These are phyloP conservation scores for Mycena floridula DNA, from an alignment of 768 basidiomycete genomes.

Conservation along the genomic window DNA sequence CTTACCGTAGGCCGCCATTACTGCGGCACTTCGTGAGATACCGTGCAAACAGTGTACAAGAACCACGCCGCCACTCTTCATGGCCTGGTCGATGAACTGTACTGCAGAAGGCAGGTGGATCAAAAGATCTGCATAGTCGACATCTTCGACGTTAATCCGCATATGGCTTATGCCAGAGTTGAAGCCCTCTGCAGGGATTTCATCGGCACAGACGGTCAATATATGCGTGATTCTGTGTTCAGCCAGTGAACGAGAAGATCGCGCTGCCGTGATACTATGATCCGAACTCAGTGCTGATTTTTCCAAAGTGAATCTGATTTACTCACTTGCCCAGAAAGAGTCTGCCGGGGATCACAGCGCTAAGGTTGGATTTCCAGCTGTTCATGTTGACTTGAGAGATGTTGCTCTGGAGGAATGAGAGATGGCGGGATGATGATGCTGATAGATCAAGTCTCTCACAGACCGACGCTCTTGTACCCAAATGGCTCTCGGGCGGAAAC, in stretches of 20 bases:
- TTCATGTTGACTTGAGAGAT: no score
- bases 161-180: constrained; percentile 34
- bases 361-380: no score
- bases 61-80: constrained; percentile 46
- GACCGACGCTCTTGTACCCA: no score
- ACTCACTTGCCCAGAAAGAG: neutral
- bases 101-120: constrained; percentile 58
- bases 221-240: neutral
- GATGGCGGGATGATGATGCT: no score
- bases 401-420: no score
- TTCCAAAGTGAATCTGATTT: no score
- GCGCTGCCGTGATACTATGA: no score
- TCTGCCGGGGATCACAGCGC: no score
- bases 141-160: constrained; percentile 35
- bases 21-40: constrained; percentile 60
- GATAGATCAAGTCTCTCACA: no score
- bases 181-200: constrained; percentile 37
- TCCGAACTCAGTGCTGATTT: no score
- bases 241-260: neutral
- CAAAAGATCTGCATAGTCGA: constrained; percentile 48
- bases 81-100: constrained; percentile 54
- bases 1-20: constrained; percentile 51
- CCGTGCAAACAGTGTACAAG: constrained; percentile 75
- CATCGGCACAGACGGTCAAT: constrained; percentile 54
- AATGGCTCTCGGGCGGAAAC: no score